Percentiles rank a stretch among this genome's conserved stretches.
Evolutionary conservation across 768 basidiomycete genomes (phyloP).

Genomic region (Lactarius hengduanensis): DNA sequence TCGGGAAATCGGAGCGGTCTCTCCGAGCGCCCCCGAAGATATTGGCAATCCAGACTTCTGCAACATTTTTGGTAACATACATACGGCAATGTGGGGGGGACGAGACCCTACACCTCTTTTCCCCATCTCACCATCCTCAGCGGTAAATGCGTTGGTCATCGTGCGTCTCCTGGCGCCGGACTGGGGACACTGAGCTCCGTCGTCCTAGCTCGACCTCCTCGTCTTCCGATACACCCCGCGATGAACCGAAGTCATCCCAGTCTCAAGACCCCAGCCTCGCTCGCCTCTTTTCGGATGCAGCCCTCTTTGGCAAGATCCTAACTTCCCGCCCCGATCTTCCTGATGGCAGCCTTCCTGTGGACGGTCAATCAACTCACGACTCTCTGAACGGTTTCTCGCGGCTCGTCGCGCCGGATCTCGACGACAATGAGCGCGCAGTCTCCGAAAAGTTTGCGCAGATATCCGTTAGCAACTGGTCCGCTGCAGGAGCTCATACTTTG

Average conservation of each 20-base stretch:
- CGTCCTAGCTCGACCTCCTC: constrained; percentile 16
- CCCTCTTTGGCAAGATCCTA: constrained; percentile 41
- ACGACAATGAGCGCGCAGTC: constrained; percentile 37
- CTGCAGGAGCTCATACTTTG: constrained; percentile 24
- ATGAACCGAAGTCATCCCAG: background rate
- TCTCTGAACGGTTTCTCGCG: constrained; percentile 39
- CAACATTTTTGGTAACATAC: background rate
- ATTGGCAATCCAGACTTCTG: constrained; percentile 3
- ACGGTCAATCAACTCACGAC: constrained; percentile 26
- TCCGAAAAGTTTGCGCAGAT: constrained; percentile 41
- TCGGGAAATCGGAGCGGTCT: background rate
- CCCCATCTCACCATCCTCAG: background rate
- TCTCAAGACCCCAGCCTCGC: constrained; percentile 34
- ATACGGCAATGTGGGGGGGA: background rate
- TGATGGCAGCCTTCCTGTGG: background rate
- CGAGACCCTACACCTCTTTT: background rate
- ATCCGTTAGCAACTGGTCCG: constrained; percentile 38
- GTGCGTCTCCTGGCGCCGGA: background rate
- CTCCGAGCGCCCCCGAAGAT: background rate
- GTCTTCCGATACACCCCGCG: constrained; percentile 10
- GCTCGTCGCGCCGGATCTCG: constrained; percentile 44
- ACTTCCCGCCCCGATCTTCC: constrained; percentile 14
- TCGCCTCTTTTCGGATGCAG: constrained; percentile 42
- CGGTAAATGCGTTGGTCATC: constrained; percentile 15
- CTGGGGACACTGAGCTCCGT: background rate